Evolutionary conservation across 2,329 filamentous ascomycete species (phyloP), one percentile per base, ranked within the genome.

Genomic region (Shiraia sp.): DNA sequence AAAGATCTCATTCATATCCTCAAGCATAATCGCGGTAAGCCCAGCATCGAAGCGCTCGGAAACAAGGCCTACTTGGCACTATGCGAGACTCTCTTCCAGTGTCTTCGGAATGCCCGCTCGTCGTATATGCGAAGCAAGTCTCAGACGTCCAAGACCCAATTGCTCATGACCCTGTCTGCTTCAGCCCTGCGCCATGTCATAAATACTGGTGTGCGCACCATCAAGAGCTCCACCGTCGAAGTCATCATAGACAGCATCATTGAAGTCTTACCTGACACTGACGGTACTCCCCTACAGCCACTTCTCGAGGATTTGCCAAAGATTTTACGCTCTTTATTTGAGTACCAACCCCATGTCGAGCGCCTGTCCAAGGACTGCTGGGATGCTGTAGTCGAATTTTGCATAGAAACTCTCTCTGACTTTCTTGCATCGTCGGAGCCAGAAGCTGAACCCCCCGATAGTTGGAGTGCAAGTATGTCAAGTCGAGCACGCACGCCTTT

Each of bases 11-110:
- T 78, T 59, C 74, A 78, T 48, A 76, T 83, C 39, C 68, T 85
- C 23, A 73, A 75, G 38, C 73, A 79, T 54, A 79, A 79, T 53
- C 77, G 72, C 54, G 70, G 65, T 19, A 73, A 63, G 49, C 47
- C 66, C 19, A 67, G 53, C 31, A 53, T 73, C 48, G 67, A 73
- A 24, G 59, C 62, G 5, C 74, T 96, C 24, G 80, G 79, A 32
- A 89, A 95, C 63, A 88, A 87, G 63, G 80, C 80, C n/a, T 95
- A 88, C 54, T 86, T 93, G 61, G 80, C 81, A 45, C 83, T 96
- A 30, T 88, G 89, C 56, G 90, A 96, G 59, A 80, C 82, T 1
- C 73, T 97, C 2, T 96, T 96, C 61, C 78, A 80, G 39, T 85
- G 79, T 61, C 79, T 79, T 1, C 66, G 85, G 13, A 69, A 77